phyloP scores from a whole-genome alignment of 345 rosid species.

The Salix viminalis region DNA sequence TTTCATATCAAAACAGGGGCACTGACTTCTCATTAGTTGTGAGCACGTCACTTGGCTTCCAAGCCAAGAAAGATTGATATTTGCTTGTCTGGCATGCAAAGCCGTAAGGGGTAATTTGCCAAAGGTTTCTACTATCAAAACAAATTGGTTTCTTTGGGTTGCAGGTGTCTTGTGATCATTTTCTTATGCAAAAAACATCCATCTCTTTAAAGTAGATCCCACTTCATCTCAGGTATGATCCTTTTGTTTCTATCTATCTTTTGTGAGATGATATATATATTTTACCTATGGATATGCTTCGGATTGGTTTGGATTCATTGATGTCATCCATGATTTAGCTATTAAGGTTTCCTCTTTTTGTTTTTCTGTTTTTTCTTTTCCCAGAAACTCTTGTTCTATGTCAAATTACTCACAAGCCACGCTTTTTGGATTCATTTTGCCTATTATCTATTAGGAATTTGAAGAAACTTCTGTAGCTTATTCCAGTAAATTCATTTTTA shows the following conservation, averaged over 20 bases:
- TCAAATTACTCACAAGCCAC: not conserved
- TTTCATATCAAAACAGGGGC: conserved; percentile 11
- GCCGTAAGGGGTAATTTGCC: conserved; percentile 14
- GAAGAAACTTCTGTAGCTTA: not conserved
- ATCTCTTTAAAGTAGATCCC: not conserved
- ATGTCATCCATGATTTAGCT: not conserved
- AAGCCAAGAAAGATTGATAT: conserved; percentile 62
- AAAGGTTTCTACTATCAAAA: not conserved
- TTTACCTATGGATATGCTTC: not conserved
- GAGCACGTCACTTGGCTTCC: conserved; percentile 49
- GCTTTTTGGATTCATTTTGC: not conserved
- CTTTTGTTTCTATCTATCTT: conserved; percentile 4
- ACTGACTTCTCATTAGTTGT: conserved; percentile 14
- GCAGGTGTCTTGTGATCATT: not conserved
- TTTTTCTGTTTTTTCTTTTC: not conserved
- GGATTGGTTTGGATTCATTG: not conserved
- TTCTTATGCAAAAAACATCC: not conserved
- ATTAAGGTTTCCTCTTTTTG: not conserved
- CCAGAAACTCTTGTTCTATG: not conserved
- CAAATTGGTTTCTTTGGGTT: not conserved
- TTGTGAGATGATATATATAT: not conserved
- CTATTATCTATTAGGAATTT: not conserved
- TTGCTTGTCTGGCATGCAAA: conserved; percentile 67
- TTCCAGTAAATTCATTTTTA: not conserved
- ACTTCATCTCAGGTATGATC: conserved; percentile 9